phyloP scores from a whole-genome alignment of 1,139 yeast species.

The Sugiyamaella sp. region DNA sequence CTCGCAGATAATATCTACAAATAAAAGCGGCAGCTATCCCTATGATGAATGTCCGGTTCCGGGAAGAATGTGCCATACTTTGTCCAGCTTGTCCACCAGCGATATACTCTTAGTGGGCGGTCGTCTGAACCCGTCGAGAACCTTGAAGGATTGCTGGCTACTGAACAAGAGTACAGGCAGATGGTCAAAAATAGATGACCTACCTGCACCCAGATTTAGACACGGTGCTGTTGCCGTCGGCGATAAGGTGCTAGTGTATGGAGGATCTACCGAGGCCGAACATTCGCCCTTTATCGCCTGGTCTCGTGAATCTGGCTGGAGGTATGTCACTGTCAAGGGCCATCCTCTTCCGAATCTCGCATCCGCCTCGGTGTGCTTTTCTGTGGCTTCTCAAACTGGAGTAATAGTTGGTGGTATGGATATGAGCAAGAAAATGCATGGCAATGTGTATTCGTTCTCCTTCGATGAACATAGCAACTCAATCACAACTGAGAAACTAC shows the following conservation, averaged over 20 bases:
- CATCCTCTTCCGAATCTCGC: constrained; percentile 22
- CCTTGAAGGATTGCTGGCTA: constrained; percentile 50
- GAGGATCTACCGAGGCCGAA: constrained; percentile 47
- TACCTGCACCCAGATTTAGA: constrained; percentile 56
- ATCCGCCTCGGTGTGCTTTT: constrained; percentile 41
- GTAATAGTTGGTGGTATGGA: constrained; percentile 59
- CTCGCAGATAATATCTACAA: constrained; percentile 29
- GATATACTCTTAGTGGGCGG: constrained; percentile 63
- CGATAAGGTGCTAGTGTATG: constrained; percentile 52
- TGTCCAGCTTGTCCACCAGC: constrained; percentile 44
- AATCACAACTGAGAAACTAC: constrained; percentile 25
- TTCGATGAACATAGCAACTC: constrained; percentile 20
- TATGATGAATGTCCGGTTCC: constrained; percentile 14
- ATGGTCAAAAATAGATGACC: constrained; percentile 47
- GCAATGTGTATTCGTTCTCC: constrained; percentile 39
- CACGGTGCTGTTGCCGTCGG: constrained; percentile 52
- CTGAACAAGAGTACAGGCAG: constrained; percentile 24
- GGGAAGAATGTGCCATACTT: constrained; percentile 64
- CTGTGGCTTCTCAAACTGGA: constrained; percentile 47
- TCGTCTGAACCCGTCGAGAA: constrained; percentile 59
- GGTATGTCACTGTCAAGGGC: constrained; percentile 7
- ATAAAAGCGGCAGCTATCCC: constrained; percentile 6
- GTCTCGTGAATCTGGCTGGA: constrained; percentile 32
- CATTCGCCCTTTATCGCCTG: constrained; percentile 37
- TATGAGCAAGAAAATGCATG: constrained; percentile 44